phyloP scores from a whole-genome alignment of 2,329 filamentous ascomycete species.

The Cyanodermella asteris region DNA sequence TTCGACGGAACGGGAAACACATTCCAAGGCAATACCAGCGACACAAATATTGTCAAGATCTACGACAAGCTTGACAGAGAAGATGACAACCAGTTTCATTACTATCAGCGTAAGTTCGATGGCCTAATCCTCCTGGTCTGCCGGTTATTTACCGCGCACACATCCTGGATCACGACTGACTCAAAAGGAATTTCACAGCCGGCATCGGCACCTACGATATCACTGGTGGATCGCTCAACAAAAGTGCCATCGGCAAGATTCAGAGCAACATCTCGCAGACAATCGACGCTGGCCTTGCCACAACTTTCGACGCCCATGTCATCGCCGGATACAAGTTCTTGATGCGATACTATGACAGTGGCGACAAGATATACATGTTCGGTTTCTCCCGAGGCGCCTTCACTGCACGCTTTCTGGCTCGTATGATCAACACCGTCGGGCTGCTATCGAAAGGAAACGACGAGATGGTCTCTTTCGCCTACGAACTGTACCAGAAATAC shows the following conservation, averaged over 20 bases:
- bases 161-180: background rate
- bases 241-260: constrained; percentile 15
- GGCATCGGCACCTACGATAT: constrained; percentile 31
- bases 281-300: constrained; percentile 1
- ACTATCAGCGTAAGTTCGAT: constrained; percentile 20
- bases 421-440: constrained; percentile 28
- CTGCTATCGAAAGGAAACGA: constrained; percentile 30
- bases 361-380: constrained; percentile 32
- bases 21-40: constrained; percentile 17
- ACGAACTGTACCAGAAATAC: constrained; percentile 14
- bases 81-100: constrained; percentile 23
- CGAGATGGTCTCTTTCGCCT: constrained; percentile 31
- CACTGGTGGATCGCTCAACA: constrained; percentile 20
- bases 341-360: constrained; percentile 30
- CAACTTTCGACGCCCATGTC: constrained; percentile 29
- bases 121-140: constrained; percentile 9
- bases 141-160: background rate
- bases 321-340: constrained; percentile 31
- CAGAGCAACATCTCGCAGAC: constrained; percentile 1
- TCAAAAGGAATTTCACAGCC: constrained; percentile 2
- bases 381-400: constrained; percentile 27
- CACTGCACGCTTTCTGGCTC: constrained; percentile 30
- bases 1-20: constrained; percentile 12
- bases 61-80: constrained; percentile 22
- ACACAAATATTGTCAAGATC: constrained; percentile 33